A percentile compares a stretch with the other conserved stretches of the same genome.
Evolutionary conservation across 345 rosid genomes (phyloP).

Genomic region (Rhodomyrtus tomentosa): DNA sequence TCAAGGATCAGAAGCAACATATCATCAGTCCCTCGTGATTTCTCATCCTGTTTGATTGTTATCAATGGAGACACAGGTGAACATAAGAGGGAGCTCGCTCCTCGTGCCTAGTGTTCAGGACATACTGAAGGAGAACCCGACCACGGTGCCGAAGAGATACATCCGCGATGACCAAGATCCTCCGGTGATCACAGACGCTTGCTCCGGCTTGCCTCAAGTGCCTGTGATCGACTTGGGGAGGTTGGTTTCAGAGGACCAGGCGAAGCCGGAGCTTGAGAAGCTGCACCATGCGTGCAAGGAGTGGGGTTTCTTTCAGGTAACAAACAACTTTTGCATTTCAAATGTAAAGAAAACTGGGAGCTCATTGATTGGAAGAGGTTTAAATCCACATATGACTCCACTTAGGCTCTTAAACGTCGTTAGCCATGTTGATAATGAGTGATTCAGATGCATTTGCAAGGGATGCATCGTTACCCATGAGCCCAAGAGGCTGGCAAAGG

Average conservation of each 20-base stretch:
- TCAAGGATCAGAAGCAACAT: background rate
- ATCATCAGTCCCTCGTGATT: background rate
- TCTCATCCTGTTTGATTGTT: background rate
- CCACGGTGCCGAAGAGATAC: background rate
- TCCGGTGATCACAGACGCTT: background rate
- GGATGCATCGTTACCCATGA: background rate
- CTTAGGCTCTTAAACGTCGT: background rate
- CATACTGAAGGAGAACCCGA: background rate
- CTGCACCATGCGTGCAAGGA: constrained; percentile 8
- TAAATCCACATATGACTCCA: background rate
- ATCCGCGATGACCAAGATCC: background rate
- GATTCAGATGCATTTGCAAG: background rate
- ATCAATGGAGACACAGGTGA: background rate
- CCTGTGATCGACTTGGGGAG: constrained; percentile 5
- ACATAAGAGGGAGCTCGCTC: background rate
- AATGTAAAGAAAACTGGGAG: background rate
- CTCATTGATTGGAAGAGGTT: background rate
- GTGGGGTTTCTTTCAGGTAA: constrained; percentile 17
- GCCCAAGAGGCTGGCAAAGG: background rate
- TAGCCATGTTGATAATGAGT: background rate
- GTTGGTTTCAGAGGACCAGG: background rate
- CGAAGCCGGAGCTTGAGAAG: constrained; percentile 1
- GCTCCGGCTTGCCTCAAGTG: background rate
- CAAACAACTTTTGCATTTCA: background rate
- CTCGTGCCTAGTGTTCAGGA: constrained; percentile 2